Evolutionary conservation across 2,329 filamentous ascomycete species (phyloP), one percentile per base, ranked within the genome.

Genomic region (Plectosphaerella cucumerina): DNA sequence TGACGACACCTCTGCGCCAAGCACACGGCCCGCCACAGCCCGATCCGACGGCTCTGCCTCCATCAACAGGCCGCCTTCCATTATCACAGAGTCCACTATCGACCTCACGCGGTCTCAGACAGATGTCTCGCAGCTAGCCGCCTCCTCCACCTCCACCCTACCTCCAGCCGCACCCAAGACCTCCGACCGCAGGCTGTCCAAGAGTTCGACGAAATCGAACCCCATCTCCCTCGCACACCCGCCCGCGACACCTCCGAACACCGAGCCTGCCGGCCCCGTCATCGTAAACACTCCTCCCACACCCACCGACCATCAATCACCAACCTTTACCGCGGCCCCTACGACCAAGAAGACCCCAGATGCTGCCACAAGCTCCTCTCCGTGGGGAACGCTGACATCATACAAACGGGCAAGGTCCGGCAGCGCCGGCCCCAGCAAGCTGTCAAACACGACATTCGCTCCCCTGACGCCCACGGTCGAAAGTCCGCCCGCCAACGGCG

Each of bases 391-490:
- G 62, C 89, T 89, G 82, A 89, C 85, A 70, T 82, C 85, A 52
- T 88, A 92, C 54, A 69, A 75, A 61, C 73, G 78, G 58, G 66
- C 65, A 53, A 74, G 75, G 62, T 77, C 83, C 75, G 72, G 72
- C 62, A 77, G 68, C 51, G 70, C 84, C 56, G 79, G 78, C 42
- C 92, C 91, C 31, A 97, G 91, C 77, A 97, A 95, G 70, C 78
- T 97, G 35, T 96, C 92, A 31, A 91, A 82, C 57, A 84, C 85
- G 47, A 85, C 85, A 56, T 78, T 81, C 50, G 83, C 81, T 15
- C 87, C 91, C 9, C 74, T 94, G 48, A 89, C 91, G 3, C 89
- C 91, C 8, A 88, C 86, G 1, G 76, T 82, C 35, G 92, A 97
- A 66, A 77, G 70, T 67, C 85, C 85, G 60, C 62, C 68, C 4